Evolutionary conservation across 331 rosid species (phyloP), one percentile per base, ranked within the genome.

Genomic region (Cydonia oblonga): DNA sequence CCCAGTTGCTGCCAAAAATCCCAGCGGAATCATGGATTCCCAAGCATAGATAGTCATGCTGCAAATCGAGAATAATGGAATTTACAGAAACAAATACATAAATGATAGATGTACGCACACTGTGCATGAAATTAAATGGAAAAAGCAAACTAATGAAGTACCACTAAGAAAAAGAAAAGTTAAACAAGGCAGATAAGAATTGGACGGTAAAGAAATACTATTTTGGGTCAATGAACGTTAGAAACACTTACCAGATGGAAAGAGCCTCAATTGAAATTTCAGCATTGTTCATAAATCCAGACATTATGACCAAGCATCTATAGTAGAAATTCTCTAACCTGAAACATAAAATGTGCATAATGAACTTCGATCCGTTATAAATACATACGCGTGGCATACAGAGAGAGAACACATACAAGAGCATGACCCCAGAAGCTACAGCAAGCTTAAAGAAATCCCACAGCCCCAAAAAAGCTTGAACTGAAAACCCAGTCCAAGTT

Each of bases 11-110:
- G 89, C 95, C 76, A 90, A 66, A 73, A 87, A 90, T 68, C 89
- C 96, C 13, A 90, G 89, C 1, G 92, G 87, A 82, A 85, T 87
- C 92, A 90, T 90, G 18, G 92, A 88, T 75, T 90, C 90, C 92
- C 96, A 90, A 44, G 79, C 92, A 78, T 61, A 82, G 49, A 88
- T 87, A 58, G 87, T 90, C 15, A 88, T 84, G 77, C 95, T 87
- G 83, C 61, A 78, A 69, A 73, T 28, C 69, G 32, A 40, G 54
- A 64, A 66, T 12, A 26, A 58, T 46, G 44, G 56, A 70, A 33
- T 32, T 25, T 7, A 16, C 33, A 73, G 68, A 29, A 28, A 44
- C 4, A 10, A 38, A 38, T 38, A 51, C 20, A 15, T 5, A 49
- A 12, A 51, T 7, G 28, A 54, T n/a, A 6, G 11, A 20, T 54